A percentile compares a stretch with the other conserved stretches of the same genome.
These are phyloP conservation scores for Tephrocybe sp. DNA, from an alignment of 768 basidiomycete genomes.

Conservation along the genomic window DNA sequence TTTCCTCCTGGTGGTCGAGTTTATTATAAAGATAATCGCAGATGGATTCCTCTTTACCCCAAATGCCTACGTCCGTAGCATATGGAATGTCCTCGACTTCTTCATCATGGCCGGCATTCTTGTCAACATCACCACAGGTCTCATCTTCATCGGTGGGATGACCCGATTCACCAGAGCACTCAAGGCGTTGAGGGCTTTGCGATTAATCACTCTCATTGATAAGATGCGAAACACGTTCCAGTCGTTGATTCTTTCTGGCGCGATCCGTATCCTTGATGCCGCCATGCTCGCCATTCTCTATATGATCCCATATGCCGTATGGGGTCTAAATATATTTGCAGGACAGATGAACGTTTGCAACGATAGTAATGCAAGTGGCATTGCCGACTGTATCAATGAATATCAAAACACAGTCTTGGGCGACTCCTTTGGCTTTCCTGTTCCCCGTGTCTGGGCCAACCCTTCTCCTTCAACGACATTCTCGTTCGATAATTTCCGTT, in stretches of 20 bases:
- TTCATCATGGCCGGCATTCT: conserved; percentile 78
- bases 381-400: conserved; percentile 72
- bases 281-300: conserved; percentile 87
- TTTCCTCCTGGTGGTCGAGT: conserved; percentile 73
- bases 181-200: conserved; percentile 85
- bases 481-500: conserved; percentile 85
- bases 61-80: conserved; percentile 86
- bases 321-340: conserved; percentile 92
- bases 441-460: conserved; percentile 88
- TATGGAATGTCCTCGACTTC: conserved; percentile 93
- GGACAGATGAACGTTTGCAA: conserved; percentile 87
- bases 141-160: conserved; percentile 77
- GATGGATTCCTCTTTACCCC: conserved; percentile 92
- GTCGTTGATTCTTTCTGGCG: conserved; percentile 84
- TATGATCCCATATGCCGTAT: conserved; percentile 90
- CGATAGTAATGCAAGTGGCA: conserved; percentile 55
- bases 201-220: conserved; percentile 87
- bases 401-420: conserved; percentile 65
- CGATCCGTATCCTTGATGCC: conserved; percentile 83
- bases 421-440: conserved; percentile 63
- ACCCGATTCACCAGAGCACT: conserved; percentile 82
- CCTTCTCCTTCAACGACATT: conserved; percentile 82
- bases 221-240: conserved; percentile 87
- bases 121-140: conserved; percentile 68
- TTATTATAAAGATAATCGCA: conserved; percentile 86